These are phyloP conservation scores for Hypoxylon sp. DNA, from an alignment of 2,329 filamentous ascomycete genomes.

Conservation along the genomic window DNA sequence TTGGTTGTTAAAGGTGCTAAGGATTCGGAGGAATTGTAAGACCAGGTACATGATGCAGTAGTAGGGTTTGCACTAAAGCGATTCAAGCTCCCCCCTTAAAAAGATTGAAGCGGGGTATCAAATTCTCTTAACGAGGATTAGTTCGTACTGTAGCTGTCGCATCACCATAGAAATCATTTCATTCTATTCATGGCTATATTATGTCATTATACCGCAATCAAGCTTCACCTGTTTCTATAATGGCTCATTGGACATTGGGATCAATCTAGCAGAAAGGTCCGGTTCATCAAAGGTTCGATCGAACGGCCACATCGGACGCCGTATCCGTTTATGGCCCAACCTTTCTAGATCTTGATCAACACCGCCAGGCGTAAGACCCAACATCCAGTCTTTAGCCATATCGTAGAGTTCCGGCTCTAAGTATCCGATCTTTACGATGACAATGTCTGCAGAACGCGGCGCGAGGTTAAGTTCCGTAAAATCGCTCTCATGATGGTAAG, in stretches of 20 bases:
- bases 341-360: constrained; percentile 67
- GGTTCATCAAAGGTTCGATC: constrained; percentile 57
- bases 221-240: constrained; percentile 27
- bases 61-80: not conserved
- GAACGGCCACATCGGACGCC: constrained; percentile 65
- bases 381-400: constrained; percentile 69
- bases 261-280: constrained; percentile 56
- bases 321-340: constrained; percentile 64
- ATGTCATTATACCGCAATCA: not conserved
- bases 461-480: constrained; percentile 64
- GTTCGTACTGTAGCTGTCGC: not conserved
- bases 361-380: constrained; percentile 67
- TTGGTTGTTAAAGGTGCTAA: constrained; percentile 7
- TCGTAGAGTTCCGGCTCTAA: constrained; percentile 68
- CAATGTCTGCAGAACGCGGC: constrained; percentile 64
- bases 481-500: constrained; percentile 67
- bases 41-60: not conserved
- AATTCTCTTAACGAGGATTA: constrained; percentile 6
- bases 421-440: constrained; percentile 71
- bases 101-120: not conserved
- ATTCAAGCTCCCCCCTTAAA: not conserved
- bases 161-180: not conserved
- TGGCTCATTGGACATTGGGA: constrained; percentile 55
- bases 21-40: not conserved
- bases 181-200: not conserved